Evolutionary conservation across 371 early-diverging fungal species (phyloP).

Genomic region (Mucor plumbeus): DNA sequence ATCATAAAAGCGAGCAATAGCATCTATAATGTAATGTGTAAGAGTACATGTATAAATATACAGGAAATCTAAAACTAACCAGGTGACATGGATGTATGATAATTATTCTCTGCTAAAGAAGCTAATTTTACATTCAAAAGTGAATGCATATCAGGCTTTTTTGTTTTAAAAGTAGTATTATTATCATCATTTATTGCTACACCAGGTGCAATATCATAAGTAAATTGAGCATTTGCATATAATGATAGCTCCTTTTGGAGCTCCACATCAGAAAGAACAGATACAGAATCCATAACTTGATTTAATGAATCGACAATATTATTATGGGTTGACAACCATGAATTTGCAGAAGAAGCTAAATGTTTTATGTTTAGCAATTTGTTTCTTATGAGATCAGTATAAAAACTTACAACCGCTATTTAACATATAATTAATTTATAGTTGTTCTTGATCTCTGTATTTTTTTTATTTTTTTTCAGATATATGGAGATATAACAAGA

Average conservation of each 20-base stretch:
- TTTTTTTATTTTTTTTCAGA: constrained; percentile 2
- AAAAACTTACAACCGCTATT: constrained; percentile 22
- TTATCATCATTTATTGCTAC: constrained; percentile 46
- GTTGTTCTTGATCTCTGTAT: constrained; percentile 12
- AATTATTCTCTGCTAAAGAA: constrained; percentile 26
- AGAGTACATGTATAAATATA: not conserved
- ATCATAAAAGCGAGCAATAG: constrained; percentile 30
- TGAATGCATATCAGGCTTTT: constrained; percentile 30
- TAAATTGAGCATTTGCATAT: constrained; percentile 63
- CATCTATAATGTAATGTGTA: constrained; percentile 21
- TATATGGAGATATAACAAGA: not conserved
- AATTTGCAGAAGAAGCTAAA: constrained; percentile 19
- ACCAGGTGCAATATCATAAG: constrained; percentile 55
- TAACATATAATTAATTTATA: constrained; percentile 11
- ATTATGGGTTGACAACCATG: constrained; percentile 18
- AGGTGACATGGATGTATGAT: constrained; percentile 28
- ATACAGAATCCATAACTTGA: constrained; percentile 38
- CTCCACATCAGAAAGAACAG: constrained; percentile 42
- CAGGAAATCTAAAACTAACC: constrained; percentile 13
- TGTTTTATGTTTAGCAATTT: not conserved
- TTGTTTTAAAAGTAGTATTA: not conserved
- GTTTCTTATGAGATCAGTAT: not conserved
- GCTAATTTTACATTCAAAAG: constrained; percentile 31
- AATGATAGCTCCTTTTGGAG: constrained; percentile 45
- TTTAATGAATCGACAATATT: constrained; percentile 39